A percentile compares a stretch with the other conserved stretches of the same genome.
phyloP scores from a whole-genome alignment of 2,329 filamentous ascomycete species.

The Blumeria hordei region DNA sequence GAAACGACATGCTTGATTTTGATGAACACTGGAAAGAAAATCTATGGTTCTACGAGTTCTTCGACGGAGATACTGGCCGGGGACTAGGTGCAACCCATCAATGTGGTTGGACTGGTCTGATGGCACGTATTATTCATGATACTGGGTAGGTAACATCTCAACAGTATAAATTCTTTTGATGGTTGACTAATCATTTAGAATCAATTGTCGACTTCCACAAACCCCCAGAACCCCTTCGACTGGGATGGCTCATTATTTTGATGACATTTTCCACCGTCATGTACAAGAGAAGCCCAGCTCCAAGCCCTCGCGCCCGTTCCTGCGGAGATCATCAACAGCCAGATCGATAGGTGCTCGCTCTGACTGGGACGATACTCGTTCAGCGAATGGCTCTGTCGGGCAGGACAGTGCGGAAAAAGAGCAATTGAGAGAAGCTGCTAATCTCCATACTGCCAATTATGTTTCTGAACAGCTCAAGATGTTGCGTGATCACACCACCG shows the following conservation, averaged over 20 bases:
- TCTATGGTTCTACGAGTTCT: slow-evolving; percentile 94
- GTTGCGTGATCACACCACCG: slow-evolving; percentile 27
- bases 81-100: slow-evolving; percentile 84
- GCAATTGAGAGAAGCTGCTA: slow-evolving; percentile 27
- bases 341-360: slow-evolving; percentile 67
- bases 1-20: slow-evolving; percentile 68
- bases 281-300: slow-evolving; percentile 16
- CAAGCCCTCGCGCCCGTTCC: slow-evolving; percentile 24
- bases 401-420: slow-evolving; percentile 27
- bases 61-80: slow-evolving; percentile 74
- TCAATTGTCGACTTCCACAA: slow-evolving; percentile 76
- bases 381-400: slow-evolving; percentile 20
- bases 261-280: slow-evolving; percentile 54
- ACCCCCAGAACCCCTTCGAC: slow-evolving; percentile 71
- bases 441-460: slow-evolving; percentile 56
- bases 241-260: slow-evolving; percentile 82
- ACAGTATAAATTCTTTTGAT: slow-evolving; percentile 8
- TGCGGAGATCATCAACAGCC: slow-evolving; percentile 58
- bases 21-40: slow-evolving; percentile 85
- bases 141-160: slow-evolving; percentile 45
- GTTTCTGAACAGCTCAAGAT: slow-evolving; percentile 58
- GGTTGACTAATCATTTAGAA: slow-evolving; percentile 26
- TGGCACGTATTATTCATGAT: slow-evolving; percentile 93
- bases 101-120: slow-evolving; percentile 86
- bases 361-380: slow-evolving; percentile 35